Base-by-base conservation (phyloP, 2,329 filamentous ascomycete genomes). In the Fusarium dimerum region DNA sequence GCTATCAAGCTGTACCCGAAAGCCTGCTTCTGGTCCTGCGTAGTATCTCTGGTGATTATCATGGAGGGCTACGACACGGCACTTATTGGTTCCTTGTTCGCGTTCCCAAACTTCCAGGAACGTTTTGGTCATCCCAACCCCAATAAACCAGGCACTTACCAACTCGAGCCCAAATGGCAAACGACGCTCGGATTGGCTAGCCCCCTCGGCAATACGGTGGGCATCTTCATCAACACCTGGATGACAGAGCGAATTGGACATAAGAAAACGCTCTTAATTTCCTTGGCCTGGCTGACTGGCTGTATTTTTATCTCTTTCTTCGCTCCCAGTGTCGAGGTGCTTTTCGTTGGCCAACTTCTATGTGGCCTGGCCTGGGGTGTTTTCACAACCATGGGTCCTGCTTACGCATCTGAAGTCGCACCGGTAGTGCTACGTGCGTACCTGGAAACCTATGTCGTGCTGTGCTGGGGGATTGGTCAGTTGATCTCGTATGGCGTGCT, bases 361-460 rank as follows among this genome's bases (percentile, higher is more conserved):
- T 78, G 74, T n/a, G 73, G 71, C 17, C 54, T 78, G 0, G 67
- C 73, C 0, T 73, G 71, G 63, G 76, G 76, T 6, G 68, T 77
- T 15, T 79, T 78, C 49, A 70, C 72, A 10, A 76, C 72, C 3
- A 71, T 70, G 5, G 71, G 67, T 0, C 75, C 75, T 0, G 69
- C 76, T 0, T 78, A 78, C 20, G 20, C 20, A 26, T 26, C 20
- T 26, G 20, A 26, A 26, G 20, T 26, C 5, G 20, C 20, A 7
- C 20, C 20, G 20, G 20, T 26, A 26, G 20, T 26, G 20, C 7
- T 26, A 26, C 20, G 20, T 26, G 20, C 20, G 7, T 26, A 26
- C 20, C 20, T 26, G 20, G 20, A 26, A 7, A 26, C 20, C 20
- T 26, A 26, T 7, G 20, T 26, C 20, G 20, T 26, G 20, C 20